A percentile compares a stretch with the other conserved stretches of the same genome.
Evolutionary conservation across 805 yeast species (phyloP).

Genomic region (Yarrowia sp.): DNA sequence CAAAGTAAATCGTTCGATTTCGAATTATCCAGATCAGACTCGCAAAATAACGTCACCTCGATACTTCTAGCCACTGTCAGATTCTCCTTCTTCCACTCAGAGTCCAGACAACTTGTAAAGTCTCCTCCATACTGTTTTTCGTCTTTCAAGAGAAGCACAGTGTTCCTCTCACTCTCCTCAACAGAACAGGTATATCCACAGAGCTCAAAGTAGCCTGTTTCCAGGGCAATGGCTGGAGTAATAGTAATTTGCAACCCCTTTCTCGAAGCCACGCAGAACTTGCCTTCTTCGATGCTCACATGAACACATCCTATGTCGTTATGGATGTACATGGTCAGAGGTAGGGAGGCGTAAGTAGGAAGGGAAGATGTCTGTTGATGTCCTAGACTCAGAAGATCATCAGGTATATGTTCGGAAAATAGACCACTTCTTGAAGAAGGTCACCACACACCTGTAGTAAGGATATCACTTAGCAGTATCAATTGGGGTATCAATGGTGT

Average conservation of each 20-base stretch:
- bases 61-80: neutral
- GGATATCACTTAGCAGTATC: too few species aligned
- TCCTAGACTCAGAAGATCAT: too few species aligned
- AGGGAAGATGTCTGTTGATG: neutral
- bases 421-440: too few species aligned
- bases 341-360: neutral
- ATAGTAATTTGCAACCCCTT: neutral
- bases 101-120: conserved; percentile 4
- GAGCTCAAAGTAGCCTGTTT: conserved; percentile 1
- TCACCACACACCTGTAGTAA: too few species aligned
- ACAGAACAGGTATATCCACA: conserved; percentile 7
- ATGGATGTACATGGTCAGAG: conserved; percentile 9
- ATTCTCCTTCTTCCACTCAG: neutral
- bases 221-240: neutral
- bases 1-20: neutral
- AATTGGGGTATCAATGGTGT: too few species aligned
- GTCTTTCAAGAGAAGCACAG: conserved; percentile 6
- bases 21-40: neutral
- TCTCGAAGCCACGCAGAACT: conserved; percentile 1
- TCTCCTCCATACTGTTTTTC: conserved; percentile 23
- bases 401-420: too few species aligned
- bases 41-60: conserved; percentile 16
- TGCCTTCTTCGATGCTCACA: neutral
- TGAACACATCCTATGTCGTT: conserved; percentile 1
- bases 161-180: neutral